These are phyloP conservation scores for Suillus lakei DNA, from an alignment of 768 basidiomycete species.

Conservation along the genomic window DNA sequence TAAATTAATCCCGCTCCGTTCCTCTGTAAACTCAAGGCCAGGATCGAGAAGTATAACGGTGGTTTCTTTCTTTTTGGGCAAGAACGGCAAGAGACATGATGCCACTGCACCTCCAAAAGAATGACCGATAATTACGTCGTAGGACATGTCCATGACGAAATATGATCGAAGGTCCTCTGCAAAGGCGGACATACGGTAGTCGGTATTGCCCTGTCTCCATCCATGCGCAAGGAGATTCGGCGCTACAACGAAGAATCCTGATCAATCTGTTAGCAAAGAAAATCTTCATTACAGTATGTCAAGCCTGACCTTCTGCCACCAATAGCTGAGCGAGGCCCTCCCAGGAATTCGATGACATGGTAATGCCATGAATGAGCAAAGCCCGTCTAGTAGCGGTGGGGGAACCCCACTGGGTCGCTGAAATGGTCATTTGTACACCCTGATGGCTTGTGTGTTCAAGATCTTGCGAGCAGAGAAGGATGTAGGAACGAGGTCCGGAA, in stretches of 20 bases:
- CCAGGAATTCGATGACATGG: conserved; percentile 12
- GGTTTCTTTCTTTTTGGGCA: neutral
- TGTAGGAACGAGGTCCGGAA: neutral
- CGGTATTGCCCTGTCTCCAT: neutral
- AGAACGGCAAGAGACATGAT: neutral
- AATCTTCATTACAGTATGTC: neutral
- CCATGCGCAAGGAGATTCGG: conserved; percentile 14
- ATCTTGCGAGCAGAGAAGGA: neutral
- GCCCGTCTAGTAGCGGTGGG: conserved; percentile 10
- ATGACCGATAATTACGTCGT: neutral
- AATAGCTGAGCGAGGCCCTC: conserved; percentile 11
- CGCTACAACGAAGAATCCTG: conserved; percentile 13
- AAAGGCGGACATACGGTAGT: conserved; percentile 4
- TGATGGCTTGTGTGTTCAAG: neutral
- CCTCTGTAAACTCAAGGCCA: neutral
- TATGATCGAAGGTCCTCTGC: conserved; percentile 8
- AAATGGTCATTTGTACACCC: neutral
- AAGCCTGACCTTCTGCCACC: conserved; percentile 10
- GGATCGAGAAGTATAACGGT: conserved; percentile 3
- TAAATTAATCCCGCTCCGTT: neutral
- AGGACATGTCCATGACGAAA: neutral
- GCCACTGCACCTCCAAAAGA: neutral
- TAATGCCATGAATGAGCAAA: conserved; percentile 15
- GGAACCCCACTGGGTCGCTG: conserved; percentile 13
- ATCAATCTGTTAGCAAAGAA: neutral